These are phyloP conservation scores for Dunaliella sp. DNA, from an alignment of 139 green algal species.

Conservation along the genomic window DNA sequence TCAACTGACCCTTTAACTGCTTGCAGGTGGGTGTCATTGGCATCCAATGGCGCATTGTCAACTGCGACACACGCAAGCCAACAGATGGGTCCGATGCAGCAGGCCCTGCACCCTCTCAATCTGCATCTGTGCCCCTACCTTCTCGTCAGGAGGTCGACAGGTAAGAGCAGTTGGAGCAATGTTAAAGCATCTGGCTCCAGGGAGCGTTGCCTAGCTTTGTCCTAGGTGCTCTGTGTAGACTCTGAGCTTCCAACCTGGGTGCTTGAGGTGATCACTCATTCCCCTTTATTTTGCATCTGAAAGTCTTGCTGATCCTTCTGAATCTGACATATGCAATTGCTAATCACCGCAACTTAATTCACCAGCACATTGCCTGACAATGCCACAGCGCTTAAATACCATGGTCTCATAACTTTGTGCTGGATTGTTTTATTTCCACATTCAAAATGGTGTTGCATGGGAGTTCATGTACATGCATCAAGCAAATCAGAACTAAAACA, in stretches of 20 bases:
- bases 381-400: too few relatives aligned
- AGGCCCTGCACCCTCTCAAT: background rate
- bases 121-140: background rate
- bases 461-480: too few relatives aligned
- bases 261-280: background rate
- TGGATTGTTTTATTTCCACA: too few relatives aligned
- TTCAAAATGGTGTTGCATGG: too few relatives aligned
- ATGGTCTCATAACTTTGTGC: too few relatives aligned
- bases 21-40: slow-evolving; percentile 25
- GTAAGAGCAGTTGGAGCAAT: background rate
- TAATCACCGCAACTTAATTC: too few relatives aligned
- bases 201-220: background rate
- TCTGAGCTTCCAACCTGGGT: background rate
- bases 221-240: too few relatives aligned
- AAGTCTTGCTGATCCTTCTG: background rate
- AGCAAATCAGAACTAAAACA: too few relatives aligned
- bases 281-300: background rate
- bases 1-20: too few relatives aligned
- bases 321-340: background rate
- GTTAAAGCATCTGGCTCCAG: background rate
- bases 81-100: background rate
- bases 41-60: slow-evolving; percentile 16
- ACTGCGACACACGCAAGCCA: slow-evolving; percentile 14
- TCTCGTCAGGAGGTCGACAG: background rate
- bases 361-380: too few relatives aligned